Base-by-base conservation (phyloP, 2,329 filamentous ascomycete genomes). In the Penicillium sclerotiorum region DNA sequence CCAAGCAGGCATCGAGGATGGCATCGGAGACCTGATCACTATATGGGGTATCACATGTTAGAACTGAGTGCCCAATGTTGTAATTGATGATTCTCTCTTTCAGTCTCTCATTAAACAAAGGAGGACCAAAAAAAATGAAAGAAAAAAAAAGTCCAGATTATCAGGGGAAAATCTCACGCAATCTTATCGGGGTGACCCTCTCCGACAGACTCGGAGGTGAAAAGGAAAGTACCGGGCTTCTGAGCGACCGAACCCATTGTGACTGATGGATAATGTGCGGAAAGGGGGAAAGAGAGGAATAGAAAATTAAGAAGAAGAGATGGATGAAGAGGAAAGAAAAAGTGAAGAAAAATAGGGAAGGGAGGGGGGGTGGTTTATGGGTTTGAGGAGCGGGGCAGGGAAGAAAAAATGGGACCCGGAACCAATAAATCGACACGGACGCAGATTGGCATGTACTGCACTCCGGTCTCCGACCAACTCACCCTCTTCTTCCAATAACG, bases 1-100 rank as follows among this genome's bases (percentile, higher is more conserved):
- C 81, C 71, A 99, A 82, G 81, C 94, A 97, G 79, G 94, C 94
- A 83, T 99, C 94, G 80, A 99, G 92, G 70, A 99, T 85, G 67
- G 94, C 93, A 80, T 99, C 94, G 58, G 93, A 97, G 71, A 97
- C 90, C 82, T 99, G 94, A 75, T 99, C 94, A 76, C 81, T 84
- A 55, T 54, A 46, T 20, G 45, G 45, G 62, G 21, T 20, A 15
- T 21, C 64, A 40, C 37, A 20, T 48, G 51, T 59, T 44, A 61
- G 58, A 47, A 47, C 49, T 47, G 45, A 25, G 37, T 22, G 45
- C 28, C 28, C 8, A 20, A 22, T 18, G 15, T n/a, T n/a, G n/a
- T n/a, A n/a, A n/a, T n/a, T n/a, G n/a, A n/a, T n/a, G n/a, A n/a
- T n/a, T n/a, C n/a, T n/a, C n/a, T n/a, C n/a, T n/a, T n/a, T n/a